phyloP scores from a whole-genome alignment of 768 basidiomycete genomes.

The Hortiboletus flavorubellus region DNA sequence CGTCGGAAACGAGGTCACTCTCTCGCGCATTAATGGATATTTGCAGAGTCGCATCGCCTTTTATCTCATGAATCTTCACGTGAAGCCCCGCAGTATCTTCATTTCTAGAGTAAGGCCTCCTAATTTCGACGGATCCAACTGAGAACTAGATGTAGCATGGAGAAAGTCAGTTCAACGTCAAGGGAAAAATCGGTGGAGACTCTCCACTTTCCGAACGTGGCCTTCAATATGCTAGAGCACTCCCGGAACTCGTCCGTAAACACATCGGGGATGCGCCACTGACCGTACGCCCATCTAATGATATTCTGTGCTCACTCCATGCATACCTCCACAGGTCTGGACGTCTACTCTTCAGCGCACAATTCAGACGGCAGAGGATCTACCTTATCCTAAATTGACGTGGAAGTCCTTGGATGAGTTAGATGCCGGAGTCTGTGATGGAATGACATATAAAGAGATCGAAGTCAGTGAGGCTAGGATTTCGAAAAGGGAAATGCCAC shows the following conservation, averaged over 20 bases:
- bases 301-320: background rate
- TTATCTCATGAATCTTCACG: slow-evolving; percentile 96
- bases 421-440: slow-evolving; percentile 98
- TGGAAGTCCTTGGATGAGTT: slow-evolving; percentile 99
- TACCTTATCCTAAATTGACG: slow-evolving; percentile 88
- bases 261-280: slow-evolving; percentile 87
- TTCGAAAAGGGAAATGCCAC: background rate
- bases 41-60: slow-evolving; percentile 96
- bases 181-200: slow-evolving; percentile 98
- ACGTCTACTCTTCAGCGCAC: slow-evolving; percentile 96
- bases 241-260: slow-evolving; percentile 84
- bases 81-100: slow-evolving; percentile 96
- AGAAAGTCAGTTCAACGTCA: slow-evolving; percentile 94
- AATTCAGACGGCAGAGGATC: slow-evolving; percentile 78
- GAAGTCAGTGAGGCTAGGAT: slow-evolving; percentile 53
- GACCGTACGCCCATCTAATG: slow-evolving; percentile 52
- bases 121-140: slow-evolving; percentile 4
- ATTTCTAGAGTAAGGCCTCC: slow-evolving; percentile 75
- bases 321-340: slow-evolving; percentile 70
- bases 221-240: slow-evolving; percentile 76
- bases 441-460: slow-evolving; percentile 99
- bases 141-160: slow-evolving; percentile 65
- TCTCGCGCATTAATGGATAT: slow-evolving; percentile 89
- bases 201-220: slow-evolving; percentile 83
- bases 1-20: slow-evolving; percentile 85